Percentiles rank a stretch among this genome's conserved stretches.
phyloP scores from a whole-genome alignment of 202 grass and related monocot species.

The Carex arenaria region DNA sequence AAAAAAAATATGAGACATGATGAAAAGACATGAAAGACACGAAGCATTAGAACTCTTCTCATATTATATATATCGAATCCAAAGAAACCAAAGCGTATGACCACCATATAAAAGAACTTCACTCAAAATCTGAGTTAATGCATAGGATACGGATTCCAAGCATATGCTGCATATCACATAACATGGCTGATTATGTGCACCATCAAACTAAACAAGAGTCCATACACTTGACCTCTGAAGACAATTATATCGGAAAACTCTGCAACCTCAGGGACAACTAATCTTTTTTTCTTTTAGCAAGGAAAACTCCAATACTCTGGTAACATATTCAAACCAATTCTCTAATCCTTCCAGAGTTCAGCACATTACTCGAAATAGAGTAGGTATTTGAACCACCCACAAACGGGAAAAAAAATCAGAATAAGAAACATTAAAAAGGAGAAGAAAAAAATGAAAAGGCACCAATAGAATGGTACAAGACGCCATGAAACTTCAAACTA shows the following conservation, averaged over 20 bases:
- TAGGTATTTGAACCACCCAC: neutral
- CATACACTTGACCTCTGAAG: neutral
- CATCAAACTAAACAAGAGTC: neutral
- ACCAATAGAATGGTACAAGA: neutral
- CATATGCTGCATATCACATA: neutral
- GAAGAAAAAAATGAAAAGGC: neutral
- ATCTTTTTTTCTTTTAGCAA: neutral
- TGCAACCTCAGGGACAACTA: neutral
- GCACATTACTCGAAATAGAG: neutral
- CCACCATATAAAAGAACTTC: neutral
- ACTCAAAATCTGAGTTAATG: neutral
- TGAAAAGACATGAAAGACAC: no score
- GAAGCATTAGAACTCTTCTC: no score
- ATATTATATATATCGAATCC: neutral
- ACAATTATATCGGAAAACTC: neutral
- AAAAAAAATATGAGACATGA: no score
- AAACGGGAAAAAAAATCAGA: conserved; percentile 2
- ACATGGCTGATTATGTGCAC: neutral
- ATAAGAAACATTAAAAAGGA: neutral
- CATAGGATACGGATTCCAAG: neutral
- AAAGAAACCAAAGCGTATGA: neutral
- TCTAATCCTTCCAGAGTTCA: neutral
- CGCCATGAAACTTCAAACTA: neutral
- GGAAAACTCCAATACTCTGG: neutral
- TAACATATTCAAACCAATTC: neutral